These are phyloP conservation scores for Barnettozyma botsteinii DNA, from an alignment of 805 yeast genomes.

Conservation along the genomic window DNA sequence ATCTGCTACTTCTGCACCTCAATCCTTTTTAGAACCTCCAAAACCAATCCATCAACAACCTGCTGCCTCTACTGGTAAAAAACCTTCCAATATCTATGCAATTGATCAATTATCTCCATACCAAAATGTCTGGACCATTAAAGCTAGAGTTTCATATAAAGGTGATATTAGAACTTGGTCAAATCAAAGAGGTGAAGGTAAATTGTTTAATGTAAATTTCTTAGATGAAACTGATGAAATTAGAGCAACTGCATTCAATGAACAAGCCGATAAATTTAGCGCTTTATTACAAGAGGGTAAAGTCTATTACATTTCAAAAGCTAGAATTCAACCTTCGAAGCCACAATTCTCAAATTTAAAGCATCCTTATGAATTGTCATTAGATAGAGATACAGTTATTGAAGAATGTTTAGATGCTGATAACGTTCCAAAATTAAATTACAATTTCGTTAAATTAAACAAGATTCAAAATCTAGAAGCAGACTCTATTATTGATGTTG, in stretches of 20 bases:
- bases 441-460: slow-evolving; percentile 66
- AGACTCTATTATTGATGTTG: slow-evolving; percentile 73
- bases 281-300: slow-evolving; percentile 80
- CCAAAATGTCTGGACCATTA: slow-evolving; percentile 86
- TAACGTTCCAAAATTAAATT: slow-evolving; percentile 74
- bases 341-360: slow-evolving; percentile 77
- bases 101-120: slow-evolving; percentile 90
- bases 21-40: not conserved
- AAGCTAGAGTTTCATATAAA: slow-evolving; percentile 85
- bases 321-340: slow-evolving; percentile 76
- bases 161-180: slow-evolving; percentile 86
- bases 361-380: slow-evolving; percentile 81
- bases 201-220: slow-evolving; percentile 80
- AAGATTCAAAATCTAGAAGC: slow-evolving; percentile 62
- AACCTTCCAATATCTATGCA: slow-evolving; percentile 49
- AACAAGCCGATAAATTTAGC: slow-evolving; percentile 72
- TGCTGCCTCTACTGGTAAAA: slow-evolving; percentile 18
- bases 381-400: slow-evolving; percentile 74
- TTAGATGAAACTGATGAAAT: slow-evolving; percentile 95
- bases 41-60: slow-evolving; percentile 1
- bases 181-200: slow-evolving; percentile 82
- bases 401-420: slow-evolving; percentile 59
- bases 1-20: not conserved
- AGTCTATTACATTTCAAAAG: slow-evolving; percentile 78
- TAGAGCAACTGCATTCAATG: slow-evolving; percentile 90